Base-by-base conservation (phyloP, 768 basidiomycete species). In the Naganishia kalamii region DNA sequence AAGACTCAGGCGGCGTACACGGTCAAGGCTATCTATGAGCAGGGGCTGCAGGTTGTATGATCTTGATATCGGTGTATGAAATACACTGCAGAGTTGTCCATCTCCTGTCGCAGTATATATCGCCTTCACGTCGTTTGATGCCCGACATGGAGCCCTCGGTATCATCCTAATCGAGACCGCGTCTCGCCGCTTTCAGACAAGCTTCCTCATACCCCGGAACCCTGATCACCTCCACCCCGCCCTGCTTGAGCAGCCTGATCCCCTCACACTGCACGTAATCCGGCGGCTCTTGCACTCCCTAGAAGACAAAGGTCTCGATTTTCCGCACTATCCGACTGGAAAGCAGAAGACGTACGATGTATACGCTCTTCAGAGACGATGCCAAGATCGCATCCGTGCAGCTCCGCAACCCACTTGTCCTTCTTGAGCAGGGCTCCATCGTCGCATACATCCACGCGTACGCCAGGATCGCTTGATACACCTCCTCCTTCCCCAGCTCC, bases 211-310 rank as follows among this genome's bases (percentile, higher is more conserved):
- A 74, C 2, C 85, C 87, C 27, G 64, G 60, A 4, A 76, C 70
- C 13, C 72, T 59, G 29, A 66, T 62, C 5, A 79, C 78, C 32
- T 68, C 65, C n/a, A 78, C 73, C 15, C 75, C 75, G 12, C 75
- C 77, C 17, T 77, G 70, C 59, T 72, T 63, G 1, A 79, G 66
- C 2, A 84, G 85, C 66, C 80, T 81, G 4, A 89, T 88, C 6
- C 94, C 94, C 77, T 93, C 88, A 74, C 94, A 98, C 11, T 85
- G 82, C 13, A 99, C 94, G 75, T 97, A 99, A 77, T 98, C 94
- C 62, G 85, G 85, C 3, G 94, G 94, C 77, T 99, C 94, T 66
- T 85, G 84, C 1, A 87, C 91, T 2, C 94, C 94, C 75, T 77
- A 44, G 29, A 47, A 23, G 27, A 13, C 35, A 35, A 25, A 25